phyloP scores from a whole-genome alignment of 257 asterid species.

The Nicotiana tomentosiformis region DNA sequence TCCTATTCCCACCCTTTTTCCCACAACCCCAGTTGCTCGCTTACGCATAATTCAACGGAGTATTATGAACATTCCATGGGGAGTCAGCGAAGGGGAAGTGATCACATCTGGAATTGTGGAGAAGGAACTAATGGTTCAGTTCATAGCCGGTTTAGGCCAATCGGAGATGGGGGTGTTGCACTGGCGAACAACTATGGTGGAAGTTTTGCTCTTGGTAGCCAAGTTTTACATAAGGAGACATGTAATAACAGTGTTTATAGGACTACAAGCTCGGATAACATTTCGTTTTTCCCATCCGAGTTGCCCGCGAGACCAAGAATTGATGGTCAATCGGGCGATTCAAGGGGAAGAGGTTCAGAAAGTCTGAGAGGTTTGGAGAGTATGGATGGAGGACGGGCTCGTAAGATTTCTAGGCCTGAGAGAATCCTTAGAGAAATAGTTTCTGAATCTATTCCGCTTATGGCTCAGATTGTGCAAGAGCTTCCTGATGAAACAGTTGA shows the following conservation, averaged over 20 bases:
- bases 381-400: constrained; percentile 34
- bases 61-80: constrained; percentile 57
- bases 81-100: constrained; percentile 58
- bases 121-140: constrained; percentile 99
- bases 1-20: constrained; percentile 66
- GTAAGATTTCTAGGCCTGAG: constrained; percentile 53
- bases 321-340: constrained; percentile 60
- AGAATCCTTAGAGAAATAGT: constrained; percentile 76
- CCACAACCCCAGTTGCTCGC: constrained; percentile 88
- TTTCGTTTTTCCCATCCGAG: constrained; percentile 83
- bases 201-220: constrained; percentile 37
- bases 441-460: constrained; percentile 59
- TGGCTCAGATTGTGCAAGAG: constrained; percentile 76
- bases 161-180: constrained; percentile 75
- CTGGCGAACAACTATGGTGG: constrained; percentile 51
- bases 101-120: constrained; percentile 86
- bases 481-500: constrained; percentile 69
- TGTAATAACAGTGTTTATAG: constrained; percentile 36
- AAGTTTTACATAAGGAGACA: constrained; percentile 43
- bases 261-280: constrained; percentile 60
- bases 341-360: background rate
- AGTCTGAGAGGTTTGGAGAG: constrained; percentile 36
- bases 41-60: constrained; percentile 76
- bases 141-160: constrained; percentile 89
- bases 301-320: constrained; percentile 72